Conservation (phyloP, 108 stramenopile species). For the Cyclostephanos invisitatus region DNA sequence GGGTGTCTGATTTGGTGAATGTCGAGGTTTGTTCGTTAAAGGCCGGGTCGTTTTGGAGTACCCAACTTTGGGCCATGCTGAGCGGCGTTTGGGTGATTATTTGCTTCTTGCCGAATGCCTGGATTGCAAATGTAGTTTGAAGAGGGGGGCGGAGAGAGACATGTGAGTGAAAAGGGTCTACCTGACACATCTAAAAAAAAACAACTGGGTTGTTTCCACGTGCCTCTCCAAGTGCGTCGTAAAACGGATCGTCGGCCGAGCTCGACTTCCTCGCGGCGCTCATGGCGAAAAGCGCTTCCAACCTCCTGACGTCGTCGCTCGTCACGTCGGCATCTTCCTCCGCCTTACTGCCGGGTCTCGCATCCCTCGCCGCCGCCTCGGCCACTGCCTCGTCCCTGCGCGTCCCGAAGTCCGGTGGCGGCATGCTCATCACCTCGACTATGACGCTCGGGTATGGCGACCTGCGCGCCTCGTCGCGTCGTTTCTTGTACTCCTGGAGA, state of each 20-base stretch:
- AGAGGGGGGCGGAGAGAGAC: neutral
- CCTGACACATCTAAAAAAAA: neutral
- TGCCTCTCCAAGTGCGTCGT: conserved; percentile 67
- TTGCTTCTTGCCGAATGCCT: conserved; percentile 55
- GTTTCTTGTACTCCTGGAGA: conserved; percentile 66
- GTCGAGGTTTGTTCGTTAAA: conserved; percentile 45
- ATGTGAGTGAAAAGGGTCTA: neutral
- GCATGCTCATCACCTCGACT: conserved; percentile 75
- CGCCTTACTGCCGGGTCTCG: neutral
- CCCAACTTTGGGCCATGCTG: conserved; percentile 69
- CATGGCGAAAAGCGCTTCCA: conserved; percentile 74
- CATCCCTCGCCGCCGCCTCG: neutral
- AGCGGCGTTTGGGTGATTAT: conserved; percentile 59
- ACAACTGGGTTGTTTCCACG: neutral
- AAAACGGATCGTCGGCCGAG: conserved; percentile 62
- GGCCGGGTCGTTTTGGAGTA: conserved; percentile 57
- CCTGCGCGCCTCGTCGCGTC: conserved; percentile 60
- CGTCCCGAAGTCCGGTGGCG: conserved; percentile 58
- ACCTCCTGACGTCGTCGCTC: conserved; percentile 60
- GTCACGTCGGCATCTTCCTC: conserved; percentile 40
- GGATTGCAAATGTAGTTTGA: neutral
- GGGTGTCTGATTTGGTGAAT: conserved; percentile 65
- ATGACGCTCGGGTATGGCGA: conserved; percentile 83
- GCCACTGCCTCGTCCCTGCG: conserved; percentile 23
- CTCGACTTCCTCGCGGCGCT: conserved; percentile 27